Conservation (phyloP, 2,329 filamentous ascomycete genomes). For the Hypoxylon sp. region DNA sequence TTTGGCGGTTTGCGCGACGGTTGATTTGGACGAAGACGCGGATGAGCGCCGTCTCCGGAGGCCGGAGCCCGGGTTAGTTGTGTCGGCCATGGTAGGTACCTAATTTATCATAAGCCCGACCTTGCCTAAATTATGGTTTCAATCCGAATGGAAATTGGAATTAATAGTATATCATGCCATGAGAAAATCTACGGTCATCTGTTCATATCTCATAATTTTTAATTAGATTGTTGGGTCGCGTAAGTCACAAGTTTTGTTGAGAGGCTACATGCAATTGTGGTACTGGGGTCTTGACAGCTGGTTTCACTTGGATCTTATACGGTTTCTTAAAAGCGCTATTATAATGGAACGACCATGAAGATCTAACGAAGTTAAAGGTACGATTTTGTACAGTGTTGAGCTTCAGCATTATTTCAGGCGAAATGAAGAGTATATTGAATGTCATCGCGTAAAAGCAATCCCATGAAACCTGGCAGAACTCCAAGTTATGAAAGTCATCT, state of each 20-base stretch:
- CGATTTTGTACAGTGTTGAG: constrained; percentile 6
- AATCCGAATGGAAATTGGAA: not conserved
- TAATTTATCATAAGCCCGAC: not conserved
- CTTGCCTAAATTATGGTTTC: not conserved
- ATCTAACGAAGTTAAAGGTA: not conserved
- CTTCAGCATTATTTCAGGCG: constrained; percentile 19
- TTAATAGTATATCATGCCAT: not conserved
- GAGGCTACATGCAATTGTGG: constrained; percentile 26
- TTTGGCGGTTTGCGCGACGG: constrained; percentile 49
- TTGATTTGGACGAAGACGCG: constrained; percentile 50
- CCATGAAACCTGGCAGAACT: constrained; percentile 24
- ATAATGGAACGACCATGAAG: constrained; percentile 15
- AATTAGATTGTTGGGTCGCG: constrained; percentile 15
- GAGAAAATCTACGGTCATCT: not conserved
- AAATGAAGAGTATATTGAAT: constrained; percentile 45
- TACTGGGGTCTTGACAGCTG: constrained; percentile 31
- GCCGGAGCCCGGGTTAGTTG: constrained; percentile 30
- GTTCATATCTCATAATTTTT: constrained; percentile 4
- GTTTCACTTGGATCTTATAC: constrained; percentile 28
- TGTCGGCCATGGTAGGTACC: constrained; percentile 30
- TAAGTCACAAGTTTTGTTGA: constrained; percentile 41
- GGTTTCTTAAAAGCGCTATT: constrained; percentile 10
- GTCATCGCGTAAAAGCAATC: constrained; percentile 43
- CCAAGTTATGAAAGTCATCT: constrained; percentile 34
- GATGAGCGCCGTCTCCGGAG: constrained; percentile 54